A percentile compares a stretch with the other conserved stretches of the same genome.
These are phyloP conservation scores for Xylaria sp. DNA, from an alignment of 2,329 filamentous ascomycete genomes.

Conservation along the genomic window DNA sequence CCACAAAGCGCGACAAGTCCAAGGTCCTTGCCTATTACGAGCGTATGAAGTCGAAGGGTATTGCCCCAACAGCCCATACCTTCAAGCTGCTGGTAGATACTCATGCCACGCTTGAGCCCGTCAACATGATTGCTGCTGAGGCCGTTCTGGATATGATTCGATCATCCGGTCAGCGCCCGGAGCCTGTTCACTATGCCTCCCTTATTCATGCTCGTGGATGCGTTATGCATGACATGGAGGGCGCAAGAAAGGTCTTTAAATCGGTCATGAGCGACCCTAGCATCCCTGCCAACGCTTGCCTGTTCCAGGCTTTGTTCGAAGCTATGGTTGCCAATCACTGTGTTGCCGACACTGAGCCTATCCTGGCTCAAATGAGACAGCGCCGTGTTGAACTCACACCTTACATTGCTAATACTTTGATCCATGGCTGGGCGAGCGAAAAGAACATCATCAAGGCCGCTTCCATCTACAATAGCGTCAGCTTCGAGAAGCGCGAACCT, in stretches of 20 bases:
- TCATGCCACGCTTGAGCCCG: conserved; percentile 89
- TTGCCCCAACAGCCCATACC: conserved; percentile 91
- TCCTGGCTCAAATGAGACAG: conserved; percentile 77
- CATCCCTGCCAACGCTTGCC: conserved; percentile 77
- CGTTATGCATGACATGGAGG: conserved; percentile 87
- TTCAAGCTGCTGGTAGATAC: conserved; percentile 98
- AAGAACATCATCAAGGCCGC: conserved; percentile 81
- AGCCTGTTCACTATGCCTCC: conserved; percentile 94
- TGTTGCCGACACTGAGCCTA: conserved; percentile 74
- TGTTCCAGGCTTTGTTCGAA: conserved; percentile 97
- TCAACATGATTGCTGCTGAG: conserved; percentile 87
- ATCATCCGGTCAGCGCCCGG: conserved; percentile 73
- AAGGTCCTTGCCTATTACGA: conserved; percentile 96
- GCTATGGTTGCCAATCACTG: conserved; percentile 94
- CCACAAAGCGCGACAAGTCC: conserved; percentile 91
- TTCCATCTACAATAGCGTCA: conserved; percentile 79
- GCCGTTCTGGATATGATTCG: conserved; percentile 80
- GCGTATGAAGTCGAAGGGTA: conserved; percentile 86
- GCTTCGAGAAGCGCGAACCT: conserved; percentile 81
- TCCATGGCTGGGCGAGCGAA: conserved; percentile 92
- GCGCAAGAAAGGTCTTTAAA: conserved; percentile 82
- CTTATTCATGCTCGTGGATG: conserved; percentile 96
- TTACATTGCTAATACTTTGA: conserved; percentile 97
- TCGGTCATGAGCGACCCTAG: conserved; percentile 71
- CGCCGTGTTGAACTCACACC: conserved; percentile 84